phyloP scores from a whole-genome alignment of 2,329 filamentous ascomycete species.

The Aspergillus terreus region DNA sequence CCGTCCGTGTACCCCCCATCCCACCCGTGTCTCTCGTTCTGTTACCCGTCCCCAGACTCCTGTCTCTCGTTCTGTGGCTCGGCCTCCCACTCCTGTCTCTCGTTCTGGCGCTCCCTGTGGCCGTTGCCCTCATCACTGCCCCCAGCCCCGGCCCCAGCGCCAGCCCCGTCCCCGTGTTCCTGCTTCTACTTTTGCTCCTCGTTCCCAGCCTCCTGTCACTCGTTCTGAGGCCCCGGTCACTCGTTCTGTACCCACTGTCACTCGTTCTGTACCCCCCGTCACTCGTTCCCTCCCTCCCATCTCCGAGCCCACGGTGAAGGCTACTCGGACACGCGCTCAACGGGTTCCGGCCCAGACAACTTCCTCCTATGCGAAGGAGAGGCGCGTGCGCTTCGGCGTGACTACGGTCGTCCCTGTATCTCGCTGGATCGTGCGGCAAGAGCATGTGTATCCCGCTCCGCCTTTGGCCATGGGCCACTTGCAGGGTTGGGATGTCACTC shows the following conservation, averaged over 20 bases:
- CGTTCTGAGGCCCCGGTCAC: not conserved
- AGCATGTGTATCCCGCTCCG: constrained; percentile 14
- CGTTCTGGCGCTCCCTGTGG: too few relatives aligned
- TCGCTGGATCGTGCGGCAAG: constrained; percentile 24
- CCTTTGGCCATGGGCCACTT: constrained; percentile 8
- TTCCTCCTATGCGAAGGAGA: not conserved
- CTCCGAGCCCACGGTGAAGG: constrained; percentile 2
- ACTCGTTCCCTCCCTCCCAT: constrained; percentile 2
- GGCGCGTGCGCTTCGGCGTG: constrained; percentile 21
- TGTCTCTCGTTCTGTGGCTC: too few relatives aligned
- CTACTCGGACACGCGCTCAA: constrained; percentile 6
- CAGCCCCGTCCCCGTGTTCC: too few relatives aligned
- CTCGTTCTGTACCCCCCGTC: not conserved
- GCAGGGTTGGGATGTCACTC: constrained; percentile 12
- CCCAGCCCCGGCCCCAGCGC: too few relatives aligned
- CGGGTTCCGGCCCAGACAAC: constrained; percentile 2
- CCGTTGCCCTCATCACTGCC: too few relatives aligned
- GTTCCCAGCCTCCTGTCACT: not conserved
- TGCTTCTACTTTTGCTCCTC: not conserved
- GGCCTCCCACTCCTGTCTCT: too few relatives aligned
- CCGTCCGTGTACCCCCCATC: not conserved
- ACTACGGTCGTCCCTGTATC: constrained; percentile 18
- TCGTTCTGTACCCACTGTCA: not conserved
- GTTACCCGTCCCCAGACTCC: too few relatives aligned
- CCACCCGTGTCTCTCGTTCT: too few relatives aligned